Percentiles rank a stretch among this genome's conserved stretches.
These are phyloP conservation scores for Aurantiochytrium sp. DNA, from an alignment of 108 stramenopile genomes.

Conservation along the genomic window DNA sequence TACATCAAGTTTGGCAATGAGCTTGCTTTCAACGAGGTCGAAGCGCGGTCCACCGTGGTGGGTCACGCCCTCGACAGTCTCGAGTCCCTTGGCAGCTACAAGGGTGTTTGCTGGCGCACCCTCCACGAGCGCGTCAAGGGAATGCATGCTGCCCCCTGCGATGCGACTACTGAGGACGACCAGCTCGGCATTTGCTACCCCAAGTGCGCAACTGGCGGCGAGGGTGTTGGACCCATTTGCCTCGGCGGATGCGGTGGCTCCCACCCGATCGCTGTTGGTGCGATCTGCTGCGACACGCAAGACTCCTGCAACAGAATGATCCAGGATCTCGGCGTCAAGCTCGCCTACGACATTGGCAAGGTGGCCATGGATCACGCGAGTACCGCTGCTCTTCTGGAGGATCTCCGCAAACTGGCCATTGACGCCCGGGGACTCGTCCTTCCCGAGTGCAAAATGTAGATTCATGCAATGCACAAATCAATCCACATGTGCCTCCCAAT, in stretches of 20 bases:
- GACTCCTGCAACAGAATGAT: not conserved
- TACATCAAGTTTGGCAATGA: not conserved
- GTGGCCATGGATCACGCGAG: not conserved
- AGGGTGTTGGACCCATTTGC: not conserved
- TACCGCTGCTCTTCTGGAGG: not conserved
- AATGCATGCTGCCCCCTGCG: not conserved
- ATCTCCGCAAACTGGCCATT: not conserved
- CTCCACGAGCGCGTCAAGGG: not conserved
- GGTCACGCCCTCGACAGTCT: not conserved
- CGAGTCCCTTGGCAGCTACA: not conserved
- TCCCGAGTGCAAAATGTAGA: not conserved
- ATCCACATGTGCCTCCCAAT: too few species aligned
- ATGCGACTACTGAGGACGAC: not conserved
- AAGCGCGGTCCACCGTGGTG: not conserved
- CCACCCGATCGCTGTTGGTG: not conserved
- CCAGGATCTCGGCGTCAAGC: not conserved
- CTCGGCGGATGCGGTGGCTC: not conserved
- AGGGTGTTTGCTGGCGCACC: not conserved
- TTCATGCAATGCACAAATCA: too few species aligned
- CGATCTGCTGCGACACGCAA: not conserved
- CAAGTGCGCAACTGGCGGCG: not conserved
- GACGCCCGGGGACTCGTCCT: not conserved
- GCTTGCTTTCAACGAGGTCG: not conserved
- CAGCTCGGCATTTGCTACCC: not conserved
- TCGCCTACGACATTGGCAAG: slow-evolving; percentile 4